Evolutionary conservation across 2,329 filamentous ascomycete species (phyloP), one percentile per base, ranked within the genome.

Genomic region (Passalora sequoiae): DNA sequence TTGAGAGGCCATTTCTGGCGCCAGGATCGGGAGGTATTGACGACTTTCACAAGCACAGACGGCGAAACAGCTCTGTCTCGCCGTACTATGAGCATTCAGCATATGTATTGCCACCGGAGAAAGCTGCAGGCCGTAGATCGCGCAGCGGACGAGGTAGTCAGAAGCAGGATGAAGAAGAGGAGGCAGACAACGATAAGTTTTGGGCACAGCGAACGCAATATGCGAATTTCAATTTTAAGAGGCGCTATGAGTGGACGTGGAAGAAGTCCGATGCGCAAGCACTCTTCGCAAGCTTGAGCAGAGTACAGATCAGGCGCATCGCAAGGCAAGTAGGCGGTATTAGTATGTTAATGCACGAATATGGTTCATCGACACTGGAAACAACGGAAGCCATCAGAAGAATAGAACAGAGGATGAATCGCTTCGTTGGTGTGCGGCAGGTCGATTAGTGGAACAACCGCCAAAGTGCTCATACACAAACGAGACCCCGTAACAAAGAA

Each of bases 1-100:
- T 70, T 4, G 68, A 71, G 51, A 45, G 53, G 36, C 62, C 65
- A 0, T 71, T 71, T 35, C 47, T 71, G 9, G 51, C 54, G 30
- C 38, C 42, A 1, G 58, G 59, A 4, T 40, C 52, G 20, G 47
- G 49, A 12, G 57, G 57, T 2, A 60, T 62, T 21, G 44, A 38
- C 3, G 54, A 44, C 3, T 47, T 39, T 32, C 45, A 54, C 3
- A 37, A 54, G 27, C 47, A 47, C 15, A 33, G 55, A 15, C 44
- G 53, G 17, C 46, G 50, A 8, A 51, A 50, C 7, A 39, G 47
- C 12, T 56, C 54, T 4, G 40, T 45, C 1, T 49, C 46, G 19
- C 54, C 53, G 4, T 54, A 53, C 41, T 59, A 60, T 31, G 50
- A 55, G 15, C 57, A 59, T 29, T 53, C 54, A 16, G 57, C 55